Conservation (phyloP, 2,329 filamentous ascomycete genomes). For the Didymella glomerata region DNA sequence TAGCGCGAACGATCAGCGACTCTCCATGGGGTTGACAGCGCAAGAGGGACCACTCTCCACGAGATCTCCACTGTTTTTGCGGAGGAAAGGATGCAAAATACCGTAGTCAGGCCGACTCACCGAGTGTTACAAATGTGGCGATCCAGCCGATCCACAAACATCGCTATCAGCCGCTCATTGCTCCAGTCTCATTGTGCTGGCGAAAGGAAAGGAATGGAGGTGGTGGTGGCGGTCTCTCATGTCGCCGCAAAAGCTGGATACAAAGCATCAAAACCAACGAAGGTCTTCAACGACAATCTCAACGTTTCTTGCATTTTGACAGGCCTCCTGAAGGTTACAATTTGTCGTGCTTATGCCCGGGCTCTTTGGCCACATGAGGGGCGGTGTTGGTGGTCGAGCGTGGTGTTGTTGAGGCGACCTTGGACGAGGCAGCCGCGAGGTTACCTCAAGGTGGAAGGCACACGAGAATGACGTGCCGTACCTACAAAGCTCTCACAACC, state of each 20-base stretch:
- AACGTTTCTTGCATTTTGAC: no score
- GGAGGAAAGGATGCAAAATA: conserved; percentile 20
- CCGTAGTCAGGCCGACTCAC: conserved; percentile 24
- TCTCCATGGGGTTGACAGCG: conserved; percentile 23
- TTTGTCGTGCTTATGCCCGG: no score
- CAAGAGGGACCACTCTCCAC: conserved; percentile 24
- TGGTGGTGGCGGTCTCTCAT: neutral
- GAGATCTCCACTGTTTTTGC: conserved; percentile 26
- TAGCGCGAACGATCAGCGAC: conserved; percentile 14
- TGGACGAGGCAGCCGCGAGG: conserved; percentile 1
- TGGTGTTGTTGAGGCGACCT: neutral
- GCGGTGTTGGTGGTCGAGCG: neutral
- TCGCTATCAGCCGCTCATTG: neutral
- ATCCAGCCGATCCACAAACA: conserved; percentile 6
- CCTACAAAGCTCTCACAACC: neutral
- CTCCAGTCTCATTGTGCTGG: neutral
- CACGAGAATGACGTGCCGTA: neutral
- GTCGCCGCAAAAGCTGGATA: no score
- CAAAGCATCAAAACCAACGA: no score
- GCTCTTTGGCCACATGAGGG: neutral
- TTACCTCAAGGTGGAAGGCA: conserved; percentile 20
- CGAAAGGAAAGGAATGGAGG: neutral
- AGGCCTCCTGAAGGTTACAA: no score
- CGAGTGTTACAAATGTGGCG: conserved; percentile 4
- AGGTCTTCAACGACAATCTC: no score